These are phyloP conservation scores for Colletotrichum sp. DNA, from an alignment of 2,329 filamentous ascomycete genomes.

Conservation along the genomic window DNA sequence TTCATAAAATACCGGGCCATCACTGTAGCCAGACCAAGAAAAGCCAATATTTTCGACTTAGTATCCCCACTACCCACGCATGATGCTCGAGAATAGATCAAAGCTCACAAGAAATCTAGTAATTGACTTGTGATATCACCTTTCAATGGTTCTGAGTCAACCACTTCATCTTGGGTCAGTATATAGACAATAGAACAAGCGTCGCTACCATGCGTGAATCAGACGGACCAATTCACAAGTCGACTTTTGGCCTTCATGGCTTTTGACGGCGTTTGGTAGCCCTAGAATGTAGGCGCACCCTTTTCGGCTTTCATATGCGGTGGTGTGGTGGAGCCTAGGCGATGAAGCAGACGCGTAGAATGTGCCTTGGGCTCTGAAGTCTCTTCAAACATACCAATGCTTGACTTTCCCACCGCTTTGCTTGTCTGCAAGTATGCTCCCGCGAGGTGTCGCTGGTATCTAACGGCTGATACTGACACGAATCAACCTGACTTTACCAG, in stretches of 20 bases:
- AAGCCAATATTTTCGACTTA: too few relatives aligned
- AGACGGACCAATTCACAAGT: too few relatives aligned
- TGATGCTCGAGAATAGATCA: not conserved
- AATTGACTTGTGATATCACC: accelerated
- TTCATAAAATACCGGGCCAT: accelerated
- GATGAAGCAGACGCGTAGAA: not conserved
- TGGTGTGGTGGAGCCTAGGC: too few relatives aligned
- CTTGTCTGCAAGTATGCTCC: not conserved
- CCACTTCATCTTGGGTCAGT: not conserved
- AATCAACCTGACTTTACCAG: not conserved
- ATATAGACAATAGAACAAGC: accelerated
- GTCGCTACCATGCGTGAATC: accelerated
- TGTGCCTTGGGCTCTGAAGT: accelerated
- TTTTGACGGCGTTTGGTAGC: accelerated
- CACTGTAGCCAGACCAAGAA: accelerated
- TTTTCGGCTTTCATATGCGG: not conserved
- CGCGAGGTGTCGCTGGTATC: accelerated
- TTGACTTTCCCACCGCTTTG: not conserved
- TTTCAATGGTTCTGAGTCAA: not conserved
- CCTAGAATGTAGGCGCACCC: accelerated
- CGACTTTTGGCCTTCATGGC: accelerated
- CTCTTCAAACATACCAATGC: accelerated
- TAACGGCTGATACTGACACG: accelerated
- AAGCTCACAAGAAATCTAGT: not conserved
- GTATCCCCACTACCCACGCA: too few relatives aligned